phyloP scores from a whole-genome alignment of 805 yeast species.

The Jamesozyma lodderae region DNA sequence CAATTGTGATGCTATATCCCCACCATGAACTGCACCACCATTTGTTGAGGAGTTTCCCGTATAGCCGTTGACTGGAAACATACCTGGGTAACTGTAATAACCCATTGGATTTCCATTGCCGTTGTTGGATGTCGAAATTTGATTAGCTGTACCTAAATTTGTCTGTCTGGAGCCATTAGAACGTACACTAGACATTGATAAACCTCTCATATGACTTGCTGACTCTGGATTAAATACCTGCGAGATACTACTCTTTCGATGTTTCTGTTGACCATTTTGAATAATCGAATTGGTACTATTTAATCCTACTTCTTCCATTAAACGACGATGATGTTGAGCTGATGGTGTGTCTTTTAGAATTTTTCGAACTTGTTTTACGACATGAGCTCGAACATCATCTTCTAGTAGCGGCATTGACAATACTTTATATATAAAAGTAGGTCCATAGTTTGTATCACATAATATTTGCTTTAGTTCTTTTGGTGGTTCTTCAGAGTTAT shows the following conservation, averaged over 20 bases:
- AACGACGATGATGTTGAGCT: slow-evolving; percentile 69
- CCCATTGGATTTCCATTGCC: background rate
- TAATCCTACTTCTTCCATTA: slow-evolving; percentile 88
- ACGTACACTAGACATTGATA: slow-evolving; percentile 26
- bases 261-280: slow-evolving; percentile 11
- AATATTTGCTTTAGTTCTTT: slow-evolving; percentile 48
- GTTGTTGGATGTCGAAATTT: slow-evolving; percentile 3
- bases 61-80: slow-evolving; percentile 17
- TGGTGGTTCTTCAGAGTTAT: slow-evolving; percentile 34
- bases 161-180: slow-evolving; percentile 26
- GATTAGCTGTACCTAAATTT: slow-evolving; percentile 1
- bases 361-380: slow-evolving; percentile 52
- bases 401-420: slow-evolving; percentile 63
- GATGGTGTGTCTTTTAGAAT: slow-evolving; percentile 53
- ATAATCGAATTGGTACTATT: slow-evolving; percentile 6
- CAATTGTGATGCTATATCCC: slow-evolving; percentile 24
- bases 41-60: slow-evolving; percentile 4
- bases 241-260: slow-evolving; percentile 19
- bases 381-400: slow-evolving; percentile 45
- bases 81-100: slow-evolving; percentile 27
- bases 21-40: slow-evolving; percentile 10
- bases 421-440: slow-evolving; percentile 71
- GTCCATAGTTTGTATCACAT: slow-evolving; percentile 59
- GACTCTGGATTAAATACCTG: slow-evolving; percentile 19
- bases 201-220: slow-evolving; percentile 21